Evolutionary conservation across 2,329 filamentous ascomycete species (phyloP).

Genomic region (Monosporascus sp.): DNA sequence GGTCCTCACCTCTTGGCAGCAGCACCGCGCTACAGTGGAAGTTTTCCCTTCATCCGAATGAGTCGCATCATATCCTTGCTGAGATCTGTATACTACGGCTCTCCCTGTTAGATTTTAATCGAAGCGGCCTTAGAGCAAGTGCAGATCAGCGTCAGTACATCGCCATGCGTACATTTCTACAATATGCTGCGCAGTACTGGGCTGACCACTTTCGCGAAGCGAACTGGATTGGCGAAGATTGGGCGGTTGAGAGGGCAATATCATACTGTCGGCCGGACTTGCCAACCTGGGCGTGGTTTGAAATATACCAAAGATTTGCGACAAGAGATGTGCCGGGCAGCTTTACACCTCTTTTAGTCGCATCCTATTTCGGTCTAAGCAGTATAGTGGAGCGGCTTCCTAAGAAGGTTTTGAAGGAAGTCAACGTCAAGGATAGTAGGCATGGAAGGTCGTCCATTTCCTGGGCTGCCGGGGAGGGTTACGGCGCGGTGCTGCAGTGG

Average conservation of each 20-base stretch:
- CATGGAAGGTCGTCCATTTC: slow-evolving; percentile 4
- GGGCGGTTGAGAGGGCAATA: neutral
- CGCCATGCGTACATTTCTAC: neutral
- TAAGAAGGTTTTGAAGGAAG: neutral
- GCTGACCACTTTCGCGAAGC: slow-evolving; percentile 4
- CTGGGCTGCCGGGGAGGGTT: neutral
- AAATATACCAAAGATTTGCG: neutral
- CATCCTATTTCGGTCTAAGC: slow-evolving; percentile 8
- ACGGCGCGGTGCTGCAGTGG: too few relatives aligned
- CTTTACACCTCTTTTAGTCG: slow-evolving; percentile 4
- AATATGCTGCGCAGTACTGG: slow-evolving; percentile 9
- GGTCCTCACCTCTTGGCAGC: neutral
- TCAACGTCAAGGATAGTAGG: neutral
- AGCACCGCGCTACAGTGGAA: slow-evolving; percentile 3
- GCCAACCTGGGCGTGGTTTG: neutral
- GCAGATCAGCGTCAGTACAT: too few relatives aligned
- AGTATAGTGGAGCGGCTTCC: neutral
- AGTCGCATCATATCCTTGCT: slow-evolving; percentile 6
- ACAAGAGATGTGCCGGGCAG: neutral
- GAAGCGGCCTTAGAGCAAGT: neutral
- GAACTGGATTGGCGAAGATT: neutral
- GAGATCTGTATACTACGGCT: slow-evolving; percentile 5
- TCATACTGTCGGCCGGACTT: neutral
- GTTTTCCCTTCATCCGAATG: neutral
- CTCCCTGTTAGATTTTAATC: neutral